Percentiles rank a stretch among this genome's conserved stretches.
Conservation (phyloP, 345 rosid genomes). For the Hevea brasiliensis region DNA sequence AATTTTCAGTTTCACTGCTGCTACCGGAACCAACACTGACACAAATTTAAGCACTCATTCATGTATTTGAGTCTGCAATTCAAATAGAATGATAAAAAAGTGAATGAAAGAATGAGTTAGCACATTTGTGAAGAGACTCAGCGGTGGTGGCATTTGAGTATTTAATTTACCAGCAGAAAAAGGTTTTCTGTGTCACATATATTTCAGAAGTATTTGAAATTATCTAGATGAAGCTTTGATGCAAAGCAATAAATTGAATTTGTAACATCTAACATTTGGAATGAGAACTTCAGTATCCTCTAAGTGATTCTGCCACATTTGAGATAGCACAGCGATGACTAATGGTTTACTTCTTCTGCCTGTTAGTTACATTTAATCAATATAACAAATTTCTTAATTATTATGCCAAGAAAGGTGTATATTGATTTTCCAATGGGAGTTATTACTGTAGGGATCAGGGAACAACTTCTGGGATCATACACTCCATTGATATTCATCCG, state of each 20-base stretch:
- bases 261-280: neutral
- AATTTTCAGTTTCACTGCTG: neutral
- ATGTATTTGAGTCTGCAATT: neutral
- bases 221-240: neutral
- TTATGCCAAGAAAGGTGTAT: neutral
- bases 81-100: neutral
- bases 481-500: constrained; percentile 87
- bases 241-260: neutral
- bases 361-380: neutral
- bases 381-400: neutral
- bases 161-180: neutral
- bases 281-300: neutral
- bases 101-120: neutral
- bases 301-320: neutral
- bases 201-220: neutral
- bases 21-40: neutral
- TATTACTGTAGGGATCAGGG: constrained; percentile 60
- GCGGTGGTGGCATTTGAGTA: neutral
- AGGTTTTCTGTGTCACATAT: neutral
- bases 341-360: neutral
- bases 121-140: neutral
- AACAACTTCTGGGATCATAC: constrained; percentile 64
- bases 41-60: no score
- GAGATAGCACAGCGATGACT: no score
- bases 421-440: constrained; percentile 10